Conservation (phyloP, 257 asterid species). For the Solanum virginianum region DNA sequence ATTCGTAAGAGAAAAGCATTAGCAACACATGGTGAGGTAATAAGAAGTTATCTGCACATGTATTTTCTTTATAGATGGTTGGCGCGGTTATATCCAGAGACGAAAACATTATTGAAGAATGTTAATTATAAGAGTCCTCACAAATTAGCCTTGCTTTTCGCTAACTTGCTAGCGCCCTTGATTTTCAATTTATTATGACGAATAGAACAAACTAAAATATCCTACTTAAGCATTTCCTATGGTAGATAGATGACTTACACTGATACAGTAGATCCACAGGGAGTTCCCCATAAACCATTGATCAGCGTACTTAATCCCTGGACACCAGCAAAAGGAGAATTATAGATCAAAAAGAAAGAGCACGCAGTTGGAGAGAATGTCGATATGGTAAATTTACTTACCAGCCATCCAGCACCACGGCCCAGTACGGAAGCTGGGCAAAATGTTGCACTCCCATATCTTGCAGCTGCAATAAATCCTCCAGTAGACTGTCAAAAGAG, state of each 20-base stretch:
- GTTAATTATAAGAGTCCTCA: background rate
- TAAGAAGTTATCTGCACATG: background rate
- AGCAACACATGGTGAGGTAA: background rate
- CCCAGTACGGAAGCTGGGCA: conserved; percentile 64
- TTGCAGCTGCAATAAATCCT: conserved; percentile 74
- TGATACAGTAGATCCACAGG: conserved; percentile 76
- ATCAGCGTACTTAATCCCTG: conserved; percentile 81
- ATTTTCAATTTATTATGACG: background rate
- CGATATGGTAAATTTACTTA: background rate
- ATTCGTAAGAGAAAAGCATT: background rate
- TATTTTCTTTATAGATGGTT: background rate
- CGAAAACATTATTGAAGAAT: background rate
- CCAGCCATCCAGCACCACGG: conserved; percentile 98
- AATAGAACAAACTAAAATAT: background rate
- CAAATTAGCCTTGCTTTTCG: background rate
- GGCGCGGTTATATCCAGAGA: background rate
- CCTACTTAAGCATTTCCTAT: background rate
- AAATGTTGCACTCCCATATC: conserved; percentile 75
- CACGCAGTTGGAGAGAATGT: background rate
- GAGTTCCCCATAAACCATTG: conserved; percentile 85
- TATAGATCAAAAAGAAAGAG: background rate
- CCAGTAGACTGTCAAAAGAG: conserved; percentile 61
- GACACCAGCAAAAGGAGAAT: background rate
- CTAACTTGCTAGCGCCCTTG: background rate
- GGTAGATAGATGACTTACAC: conserved; percentile 37